Evolutionary conservation across 1,284 basidiomycete genomes (phyloP), one percentile per base, ranked within the genome.

Genomic region (Golubevia sp.): DNA sequence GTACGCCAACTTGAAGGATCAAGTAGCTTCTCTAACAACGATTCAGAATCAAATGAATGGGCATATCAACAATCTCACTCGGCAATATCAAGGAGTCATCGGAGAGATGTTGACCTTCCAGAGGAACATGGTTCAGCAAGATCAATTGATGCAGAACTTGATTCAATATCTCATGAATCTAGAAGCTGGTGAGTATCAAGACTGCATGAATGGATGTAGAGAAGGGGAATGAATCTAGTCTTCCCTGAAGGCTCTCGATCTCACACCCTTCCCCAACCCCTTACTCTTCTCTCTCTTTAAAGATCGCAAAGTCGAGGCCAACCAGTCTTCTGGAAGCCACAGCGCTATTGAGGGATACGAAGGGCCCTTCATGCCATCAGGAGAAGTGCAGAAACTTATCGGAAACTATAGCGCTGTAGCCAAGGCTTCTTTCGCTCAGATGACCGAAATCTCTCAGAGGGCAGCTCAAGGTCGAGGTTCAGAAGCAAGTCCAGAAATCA

Each of bases 31-130:
- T 30, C 56, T 79, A 49, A 77, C 73, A 11, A 67, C 64, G 1
- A 59, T 72, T 11, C 77, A 79, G 59, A 75, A 79, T 49, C 71
- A 74, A 63, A 74, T 79, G 77, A 71, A 68, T 49, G 70, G 62
- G 15, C 77, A 79, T 59, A 87, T 90, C 67, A 86, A 87, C 44
- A 88, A 87, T 55, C 86, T 93, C 26, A 91, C 92, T 79, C 86
- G 87, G 63, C 90, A 90, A 78, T 92, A 93, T 82, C 89, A 91
- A 81, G 89, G 88, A 65, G 89, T 93, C 49, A 88, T 93, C 25
- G 88, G 88, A 65, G 92, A 93, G 84, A 90, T 94, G 88, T 90
- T 91, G 71, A 89, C 89, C 58, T 91, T 93, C 79, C 92, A 93
- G 85, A 85, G 90, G 63, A 91, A 90, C 73, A 90, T 92, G 88